Conservation (phyloP, 805 yeast species). For the Candida insectorum region DNA sequence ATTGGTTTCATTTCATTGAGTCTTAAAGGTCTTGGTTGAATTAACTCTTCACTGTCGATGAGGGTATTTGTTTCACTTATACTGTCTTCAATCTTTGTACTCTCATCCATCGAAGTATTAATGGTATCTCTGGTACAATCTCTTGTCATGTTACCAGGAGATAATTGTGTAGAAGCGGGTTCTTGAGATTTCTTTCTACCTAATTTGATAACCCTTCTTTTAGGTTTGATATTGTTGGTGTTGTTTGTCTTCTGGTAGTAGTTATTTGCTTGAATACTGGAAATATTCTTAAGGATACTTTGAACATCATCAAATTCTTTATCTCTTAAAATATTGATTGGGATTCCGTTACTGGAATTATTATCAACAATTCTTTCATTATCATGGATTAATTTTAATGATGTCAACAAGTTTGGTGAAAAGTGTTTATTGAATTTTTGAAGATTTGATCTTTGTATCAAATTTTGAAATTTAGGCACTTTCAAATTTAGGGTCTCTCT, state of each 20-base stretch:
- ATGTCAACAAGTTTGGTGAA: constrained; percentile 34
- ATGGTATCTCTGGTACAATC: not conserved
- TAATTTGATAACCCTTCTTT: constrained; percentile 40
- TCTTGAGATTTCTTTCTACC: constrained; percentile 12
- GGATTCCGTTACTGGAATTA: constrained; percentile 31
- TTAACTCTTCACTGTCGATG: constrained; percentile 7
- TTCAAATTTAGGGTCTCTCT: constrained; percentile 78
- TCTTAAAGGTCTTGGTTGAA: constrained; percentile 15
- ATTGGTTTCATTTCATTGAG: constrained; percentile 11
- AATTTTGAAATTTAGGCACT: constrained; percentile 55
- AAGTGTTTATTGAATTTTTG: constrained; percentile 38
- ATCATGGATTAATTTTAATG: constrained; percentile 23
- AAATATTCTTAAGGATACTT: constrained; percentile 36
- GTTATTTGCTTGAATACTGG: constrained; percentile 44
- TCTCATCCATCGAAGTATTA: not conserved
- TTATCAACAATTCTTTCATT: constrained; percentile 13
- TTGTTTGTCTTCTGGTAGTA: constrained; percentile 30
- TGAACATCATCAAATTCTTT: constrained; percentile 30
- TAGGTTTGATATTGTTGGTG: constrained; percentile 29
- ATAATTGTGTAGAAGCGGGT: not conserved
- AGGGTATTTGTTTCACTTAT: constrained; percentile 6
- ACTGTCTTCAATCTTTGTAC: constrained; percentile 2
- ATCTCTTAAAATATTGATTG: constrained; percentile 32
- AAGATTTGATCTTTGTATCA: constrained; percentile 55
- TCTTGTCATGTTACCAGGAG: not conserved